These are phyloP conservation scores for Cladosporium phlei DNA, from an alignment of 2,329 filamentous ascomycete species.

Conservation along the genomic window DNA sequence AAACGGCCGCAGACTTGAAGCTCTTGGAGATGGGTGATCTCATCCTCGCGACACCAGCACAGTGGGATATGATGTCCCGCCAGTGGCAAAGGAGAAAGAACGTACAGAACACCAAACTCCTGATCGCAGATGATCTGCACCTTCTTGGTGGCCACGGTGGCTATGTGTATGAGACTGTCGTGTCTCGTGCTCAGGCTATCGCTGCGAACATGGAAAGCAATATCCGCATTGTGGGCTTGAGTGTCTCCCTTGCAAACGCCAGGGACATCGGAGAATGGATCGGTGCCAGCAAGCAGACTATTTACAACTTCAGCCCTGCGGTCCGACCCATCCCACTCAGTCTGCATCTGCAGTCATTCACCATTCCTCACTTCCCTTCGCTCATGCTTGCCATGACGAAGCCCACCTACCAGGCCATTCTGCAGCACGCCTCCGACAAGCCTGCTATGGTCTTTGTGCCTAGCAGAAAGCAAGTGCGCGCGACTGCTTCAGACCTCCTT, in stretches of 20 bases:
- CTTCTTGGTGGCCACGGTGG: constrained; percentile 82
- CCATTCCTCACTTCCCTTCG: constrained; percentile 93
- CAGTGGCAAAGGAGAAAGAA: constrained; percentile 98
- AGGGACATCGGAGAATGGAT: constrained; percentile 97
- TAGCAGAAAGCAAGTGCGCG: constrained; percentile 84
- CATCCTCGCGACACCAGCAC: constrained; percentile 82
- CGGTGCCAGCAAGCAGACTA: constrained; percentile 93
- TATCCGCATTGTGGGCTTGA: constrained; percentile 82
- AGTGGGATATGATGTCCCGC: constrained; percentile 93
- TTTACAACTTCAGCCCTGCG: constrained; percentile 96
- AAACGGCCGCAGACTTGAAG: constrained; percentile 85
- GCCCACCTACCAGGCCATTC: constrained; percentile 82
- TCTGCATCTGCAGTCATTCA: constrained; percentile 91
- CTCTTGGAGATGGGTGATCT: constrained; percentile 82
- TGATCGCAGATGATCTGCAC: constrained; percentile 94
- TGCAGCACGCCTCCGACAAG: constrained; percentile 77
- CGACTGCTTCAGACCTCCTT: constrained; percentile 79
- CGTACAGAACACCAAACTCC: constrained; percentile 80
- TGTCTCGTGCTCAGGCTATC: constrained; percentile 98
- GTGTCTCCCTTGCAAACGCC: constrained; percentile 88
- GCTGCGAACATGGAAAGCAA: constrained; percentile 78
- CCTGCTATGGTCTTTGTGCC: constrained; percentile 90
- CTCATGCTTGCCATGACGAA: constrained; percentile 98
- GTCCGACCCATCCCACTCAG: constrained; percentile 85
- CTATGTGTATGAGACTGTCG: constrained; percentile 89